A percentile compares a stretch with the other conserved stretches of the same genome.
These are phyloP conservation scores for Sherardia arvensis DNA, from an alignment of 257 asterid species.

Conservation along the genomic window DNA sequence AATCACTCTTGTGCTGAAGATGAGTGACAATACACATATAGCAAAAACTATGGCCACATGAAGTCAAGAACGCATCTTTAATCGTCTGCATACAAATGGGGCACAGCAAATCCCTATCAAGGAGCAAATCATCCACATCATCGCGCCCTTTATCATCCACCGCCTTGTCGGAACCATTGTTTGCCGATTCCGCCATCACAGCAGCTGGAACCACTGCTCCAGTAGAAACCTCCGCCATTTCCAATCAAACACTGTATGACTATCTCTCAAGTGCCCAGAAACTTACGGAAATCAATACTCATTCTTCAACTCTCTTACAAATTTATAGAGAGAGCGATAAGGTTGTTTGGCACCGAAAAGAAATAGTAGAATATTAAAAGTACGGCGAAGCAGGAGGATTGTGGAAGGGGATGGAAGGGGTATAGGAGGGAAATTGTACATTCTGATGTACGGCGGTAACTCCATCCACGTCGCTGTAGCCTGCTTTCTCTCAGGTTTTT, in stretches of 20 bases:
- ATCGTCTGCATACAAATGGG: conserved; percentile 79
- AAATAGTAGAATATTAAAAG: neutral
- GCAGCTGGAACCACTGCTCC: conserved; percentile 32
- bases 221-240: conserved; percentile 35
- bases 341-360: neutral
- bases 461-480: neutral
- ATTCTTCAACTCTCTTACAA: neutral
- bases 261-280: neutral
- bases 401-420: neutral
- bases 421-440: neutral
- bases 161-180: neutral
- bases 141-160: conserved; percentile 19
- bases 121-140: conserved; percentile 2
- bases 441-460: neutral
- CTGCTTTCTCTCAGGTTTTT: too few species aligned
- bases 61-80: conserved; percentile 60
- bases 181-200: conserved; percentile 13
- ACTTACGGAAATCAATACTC: neutral
- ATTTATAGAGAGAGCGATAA: neutral
- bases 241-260: neutral
- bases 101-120: conserved; percentile 55
- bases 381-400: neutral
- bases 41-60: conserved; percentile 85
- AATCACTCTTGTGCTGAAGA: conserved; percentile 67
- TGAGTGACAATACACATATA: conserved; percentile 83